These are phyloP conservation scores for Aspergillus intermedius DNA, from an alignment of 2,329 filamentous ascomycete species.

Conservation along the genomic window DNA sequence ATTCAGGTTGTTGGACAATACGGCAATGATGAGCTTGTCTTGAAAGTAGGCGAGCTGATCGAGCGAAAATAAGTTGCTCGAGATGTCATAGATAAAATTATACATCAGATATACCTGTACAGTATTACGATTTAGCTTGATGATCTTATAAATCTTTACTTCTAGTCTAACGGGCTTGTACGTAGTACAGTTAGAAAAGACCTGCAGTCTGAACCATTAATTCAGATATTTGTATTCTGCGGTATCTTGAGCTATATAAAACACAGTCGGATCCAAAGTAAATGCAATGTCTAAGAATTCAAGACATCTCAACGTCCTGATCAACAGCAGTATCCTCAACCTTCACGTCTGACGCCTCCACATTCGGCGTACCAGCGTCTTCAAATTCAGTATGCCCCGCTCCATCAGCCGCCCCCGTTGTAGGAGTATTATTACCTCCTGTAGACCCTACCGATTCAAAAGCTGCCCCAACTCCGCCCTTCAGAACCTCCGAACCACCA, in stretches of 20 bases:
- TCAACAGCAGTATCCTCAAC: slow-evolving; percentile 12
- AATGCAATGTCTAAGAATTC: slow-evolving; percentile 1
- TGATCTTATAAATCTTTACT: no score
- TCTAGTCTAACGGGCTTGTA: not conserved
- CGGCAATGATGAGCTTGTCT: slow-evolving; percentile 39
- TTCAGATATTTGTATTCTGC: no score
- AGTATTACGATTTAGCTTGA: no score
- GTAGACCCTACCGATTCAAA: slow-evolving; percentile 19
- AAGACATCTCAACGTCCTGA: slow-evolving; percentile 28
- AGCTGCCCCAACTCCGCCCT: slow-evolving; percentile 26
- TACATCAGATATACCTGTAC: no score
- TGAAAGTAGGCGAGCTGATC: slow-evolving; percentile 32
- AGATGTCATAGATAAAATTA: no score
- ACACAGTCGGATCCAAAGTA: no score
- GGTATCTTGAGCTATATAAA: no score
- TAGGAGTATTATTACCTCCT: not conserved
- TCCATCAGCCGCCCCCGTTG: slow-evolving; percentile 7
- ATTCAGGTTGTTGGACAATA: slow-evolving; percentile 45
- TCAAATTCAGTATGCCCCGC: slow-evolving; percentile 13
- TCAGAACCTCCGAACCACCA: slow-evolving; percentile 26
- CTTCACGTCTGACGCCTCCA: slow-evolving; percentile 8
- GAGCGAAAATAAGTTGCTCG: slow-evolving; percentile 14
- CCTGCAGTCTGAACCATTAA: no score
- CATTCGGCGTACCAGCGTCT: slow-evolving; percentile 19
- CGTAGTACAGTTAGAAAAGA: not conserved